A percentile compares a stretch with the other conserved stretches of the same genome.
phyloP scores from a whole-genome alignment of 352 stramenopile genomes.

The Peronospora destructor region DNA sequence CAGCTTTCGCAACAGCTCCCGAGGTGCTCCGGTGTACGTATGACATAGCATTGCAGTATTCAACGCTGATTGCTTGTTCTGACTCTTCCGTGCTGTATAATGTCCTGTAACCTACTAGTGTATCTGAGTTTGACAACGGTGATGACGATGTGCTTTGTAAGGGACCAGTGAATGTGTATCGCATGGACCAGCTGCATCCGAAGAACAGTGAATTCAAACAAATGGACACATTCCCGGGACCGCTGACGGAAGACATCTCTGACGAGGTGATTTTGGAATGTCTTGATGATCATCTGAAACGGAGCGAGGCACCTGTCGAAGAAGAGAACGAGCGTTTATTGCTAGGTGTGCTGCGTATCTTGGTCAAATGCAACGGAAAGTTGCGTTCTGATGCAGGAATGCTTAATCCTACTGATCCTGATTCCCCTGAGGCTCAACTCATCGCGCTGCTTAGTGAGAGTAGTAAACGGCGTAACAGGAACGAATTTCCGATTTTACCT shows the following conservation, averaged over 20 bases:
- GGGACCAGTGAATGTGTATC: conserved; percentile 70
- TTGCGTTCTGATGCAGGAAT: conserved; percentile 41
- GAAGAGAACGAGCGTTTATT: conserved; percentile 70
- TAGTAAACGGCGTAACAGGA: conserved; percentile 52
- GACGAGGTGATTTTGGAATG: conserved; percentile 66
- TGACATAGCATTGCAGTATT: background rate
- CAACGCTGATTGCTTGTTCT: conserved; percentile 7
- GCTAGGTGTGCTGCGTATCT: conserved; percentile 53
- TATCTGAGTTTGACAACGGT: conserved; percentile 45
- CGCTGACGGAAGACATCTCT: conserved; percentile 50
- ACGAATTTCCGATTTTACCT: conserved; percentile 39
- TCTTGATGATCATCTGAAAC: conserved; percentile 51
- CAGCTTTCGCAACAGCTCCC: conserved; percentile 59
- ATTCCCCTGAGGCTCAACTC: conserved; percentile 59
- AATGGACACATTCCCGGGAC: conserved; percentile 71
- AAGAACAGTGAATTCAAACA: conserved; percentile 59
- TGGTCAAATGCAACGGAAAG: conserved; percentile 79
- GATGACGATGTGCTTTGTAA: conserved; percentile 66
- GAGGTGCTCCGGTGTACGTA: conserved; percentile 41
- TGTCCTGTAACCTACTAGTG: conserved; percentile 19
- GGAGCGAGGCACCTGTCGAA: conserved; percentile 15
- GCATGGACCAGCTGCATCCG: conserved; percentile 76
- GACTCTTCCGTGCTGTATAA: conserved; percentile 6
- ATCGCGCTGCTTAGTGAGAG: conserved; percentile 64
- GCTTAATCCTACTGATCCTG: conserved; percentile 40